These are phyloP conservation scores for Daldinia grandis DNA, from an alignment of 495 filamentous ascomycete genomes.

Conservation along the genomic window DNA sequence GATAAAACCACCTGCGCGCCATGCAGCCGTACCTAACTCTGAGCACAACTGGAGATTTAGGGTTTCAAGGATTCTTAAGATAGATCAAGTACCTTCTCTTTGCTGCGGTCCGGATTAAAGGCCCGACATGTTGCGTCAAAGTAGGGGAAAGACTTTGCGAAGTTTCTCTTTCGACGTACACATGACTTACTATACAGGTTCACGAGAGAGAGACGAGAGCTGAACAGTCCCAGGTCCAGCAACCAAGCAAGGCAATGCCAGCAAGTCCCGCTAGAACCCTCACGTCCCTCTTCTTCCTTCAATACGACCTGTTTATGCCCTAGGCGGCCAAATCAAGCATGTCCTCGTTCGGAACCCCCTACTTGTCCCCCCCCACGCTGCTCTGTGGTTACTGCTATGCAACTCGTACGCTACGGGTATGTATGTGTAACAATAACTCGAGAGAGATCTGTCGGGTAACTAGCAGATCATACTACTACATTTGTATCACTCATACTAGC, in stretches of 20 bases:
- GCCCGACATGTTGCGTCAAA: background rate
- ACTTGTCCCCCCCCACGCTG: background rate
- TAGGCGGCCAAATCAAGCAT: background rate
- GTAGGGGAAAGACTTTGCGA: constrained; percentile 8
- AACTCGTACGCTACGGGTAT: background rate
- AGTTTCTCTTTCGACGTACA: background rate
- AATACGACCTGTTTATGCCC: background rate
- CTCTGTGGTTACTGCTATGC: background rate
- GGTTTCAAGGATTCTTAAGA: constrained; percentile 9
- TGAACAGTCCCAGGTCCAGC: background rate
- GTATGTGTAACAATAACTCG: background rate
- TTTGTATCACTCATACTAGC: background rate
- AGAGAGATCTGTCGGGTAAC: background rate
- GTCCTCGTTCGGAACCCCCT: background rate
- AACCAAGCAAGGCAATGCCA: background rate
- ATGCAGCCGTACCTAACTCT: background rate
- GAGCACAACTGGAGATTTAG: background rate
- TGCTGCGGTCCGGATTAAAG: background rate
- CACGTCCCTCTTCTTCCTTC: constrained; percentile 5
- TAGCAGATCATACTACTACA: background rate
- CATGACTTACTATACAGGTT: background rate
- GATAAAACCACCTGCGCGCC: constrained; percentile 1
- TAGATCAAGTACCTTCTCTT: background rate
- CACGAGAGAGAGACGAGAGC: background rate
- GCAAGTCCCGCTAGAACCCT: background rate